Conservation (phyloP, 1,284 basidiomycete species). For the Cystobasidium slooffiae region DNA sequence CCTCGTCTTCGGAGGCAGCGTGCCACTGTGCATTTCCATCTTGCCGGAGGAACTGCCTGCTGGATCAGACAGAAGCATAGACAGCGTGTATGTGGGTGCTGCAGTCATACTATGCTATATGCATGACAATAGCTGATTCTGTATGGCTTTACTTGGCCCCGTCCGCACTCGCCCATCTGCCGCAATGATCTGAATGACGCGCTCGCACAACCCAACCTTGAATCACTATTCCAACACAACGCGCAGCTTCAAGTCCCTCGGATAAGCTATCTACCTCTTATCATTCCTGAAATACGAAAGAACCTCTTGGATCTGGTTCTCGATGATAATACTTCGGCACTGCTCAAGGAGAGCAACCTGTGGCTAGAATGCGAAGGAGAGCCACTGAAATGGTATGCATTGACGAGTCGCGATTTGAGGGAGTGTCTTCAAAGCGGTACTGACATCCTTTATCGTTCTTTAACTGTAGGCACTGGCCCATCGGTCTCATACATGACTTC, state of each 20-base stretch:
- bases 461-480: constrained; percentile 83
- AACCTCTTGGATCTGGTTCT: constrained; percentile 87
- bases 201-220: neutral
- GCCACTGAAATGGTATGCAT: constrained; percentile 76
- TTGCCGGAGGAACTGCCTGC: constrained; percentile 82
- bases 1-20: constrained; percentile 80
- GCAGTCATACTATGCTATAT: too few species aligned
- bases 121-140: constrained; percentile 47
- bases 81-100: constrained; percentile 69
- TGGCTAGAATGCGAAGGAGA: constrained; percentile 84
- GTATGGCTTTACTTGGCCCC: constrained; percentile 46
- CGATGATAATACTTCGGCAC: constrained; percentile 73
- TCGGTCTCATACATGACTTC: constrained; percentile 85
- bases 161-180: neutral
- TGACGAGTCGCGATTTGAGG: constrained; percentile 16
- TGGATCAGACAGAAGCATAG: constrained; percentile 80
- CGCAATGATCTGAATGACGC: neutral
- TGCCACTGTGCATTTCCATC: constrained; percentile 80
- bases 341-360: constrained; percentile 82
- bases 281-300: constrained; percentile 79
- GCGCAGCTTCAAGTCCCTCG: constrained; percentile 70
- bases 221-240: neutral
- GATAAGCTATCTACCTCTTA: constrained; percentile 85
- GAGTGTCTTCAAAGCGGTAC: neutral
- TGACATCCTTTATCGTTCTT: neutral